Conservation (phyloP, 2,329 filamentous ascomycete species). For the Coniochaeta pulveracea region DNA sequence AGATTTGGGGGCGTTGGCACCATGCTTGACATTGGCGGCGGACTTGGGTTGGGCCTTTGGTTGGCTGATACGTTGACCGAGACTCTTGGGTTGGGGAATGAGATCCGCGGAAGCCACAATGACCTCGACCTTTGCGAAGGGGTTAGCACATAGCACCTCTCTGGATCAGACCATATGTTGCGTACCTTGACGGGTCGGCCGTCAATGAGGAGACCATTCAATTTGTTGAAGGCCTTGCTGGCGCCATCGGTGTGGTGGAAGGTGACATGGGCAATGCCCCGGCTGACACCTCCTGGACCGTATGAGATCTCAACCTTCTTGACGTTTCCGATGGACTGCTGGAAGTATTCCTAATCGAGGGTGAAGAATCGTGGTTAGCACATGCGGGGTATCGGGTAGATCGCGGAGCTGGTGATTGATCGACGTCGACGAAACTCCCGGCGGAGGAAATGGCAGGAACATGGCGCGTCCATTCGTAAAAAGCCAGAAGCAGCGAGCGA, state of each 20-base stretch:
- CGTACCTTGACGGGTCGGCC: slow-evolving; percentile 79
- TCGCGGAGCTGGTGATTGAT: slow-evolving; percentile 8
- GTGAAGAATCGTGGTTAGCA: slow-evolving; percentile 53
- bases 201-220: slow-evolving; percentile 88
- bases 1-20: slow-evolving; percentile 31
- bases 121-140: slow-evolving; percentile 63
- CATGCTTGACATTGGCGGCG: slow-evolving; percentile 62
- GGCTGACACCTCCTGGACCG: slow-evolving; percentile 82
- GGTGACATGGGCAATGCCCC: slow-evolving; percentile 81
- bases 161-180: slow-evolving; percentile 17
- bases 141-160: slow-evolving; percentile 3
- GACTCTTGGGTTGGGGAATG: slow-evolving; percentile 52
- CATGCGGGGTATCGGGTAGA: slow-evolving; percentile 31
- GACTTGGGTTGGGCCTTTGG: slow-evolving; percentile 72
- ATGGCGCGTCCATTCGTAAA: slow-evolving; percentile 3
- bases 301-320: slow-evolving; percentile 89
- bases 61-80: slow-evolving; percentile 70
- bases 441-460: slow-evolving; percentile 5
- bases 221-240: slow-evolving; percentile 67
- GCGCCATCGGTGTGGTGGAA: slow-evolving; percentile 76
- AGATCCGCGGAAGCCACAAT: slow-evolving; percentile 68
- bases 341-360: slow-evolving; percentile 86
- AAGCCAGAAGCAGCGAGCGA: slow-evolving; percentile 21
- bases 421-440: slow-evolving; percentile 9
- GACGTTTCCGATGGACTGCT: slow-evolving; percentile 75